phyloP scores from a whole-genome alignment of 2,329 filamentous ascomycete genomes.

The Aschersonia sp. region DNA sequence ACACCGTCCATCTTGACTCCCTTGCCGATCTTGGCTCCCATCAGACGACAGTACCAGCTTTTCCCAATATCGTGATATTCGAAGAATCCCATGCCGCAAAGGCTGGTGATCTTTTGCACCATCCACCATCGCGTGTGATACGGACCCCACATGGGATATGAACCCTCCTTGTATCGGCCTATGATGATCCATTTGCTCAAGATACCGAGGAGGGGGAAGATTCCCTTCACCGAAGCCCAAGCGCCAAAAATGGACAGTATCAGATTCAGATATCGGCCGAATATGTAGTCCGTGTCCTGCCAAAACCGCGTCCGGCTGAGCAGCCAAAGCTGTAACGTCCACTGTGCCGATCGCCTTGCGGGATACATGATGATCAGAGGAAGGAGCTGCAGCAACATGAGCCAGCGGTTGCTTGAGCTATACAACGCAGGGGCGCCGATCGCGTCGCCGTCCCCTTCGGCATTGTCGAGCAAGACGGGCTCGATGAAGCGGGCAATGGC shows the following conservation, averaged over 20 bases:
- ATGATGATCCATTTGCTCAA: conserved; percentile 39
- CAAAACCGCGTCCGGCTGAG: conserved; percentile 25
- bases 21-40: conserved; percentile 37
- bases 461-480: conserved; percentile 2
- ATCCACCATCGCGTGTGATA: conserved; percentile 48
- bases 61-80: conserved; percentile 20
- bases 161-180: conserved; percentile 33
- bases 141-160: conserved; percentile 44
- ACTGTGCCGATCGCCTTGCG: conserved; percentile 31
- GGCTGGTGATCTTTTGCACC: conserved; percentile 33
- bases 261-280: conserved; percentile 33
- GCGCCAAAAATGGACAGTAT: conserved; percentile 28
- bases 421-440: conserved; percentile 24
- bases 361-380: conserved; percentile 36
- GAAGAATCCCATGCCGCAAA: conserved; percentile 34
- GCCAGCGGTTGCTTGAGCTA: conserved; percentile 33
- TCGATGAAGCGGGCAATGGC: conserved; percentile 24
- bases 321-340: conserved; percentile 34
- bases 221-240: conserved; percentile 20
- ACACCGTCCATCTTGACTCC: conserved; percentile 30
- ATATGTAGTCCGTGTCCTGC: conserved; percentile 20
- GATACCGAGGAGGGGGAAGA: conserved; percentile 31
- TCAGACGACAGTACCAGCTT: conserved; percentile 31
- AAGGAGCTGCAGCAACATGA: conserved; percentile 34
- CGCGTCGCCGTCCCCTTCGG: conserved; percentile 5